Evolutionary conservation across 352 stramenopile genomes (phyloP).

Genomic region (Globisporangium nagaii): DNA sequence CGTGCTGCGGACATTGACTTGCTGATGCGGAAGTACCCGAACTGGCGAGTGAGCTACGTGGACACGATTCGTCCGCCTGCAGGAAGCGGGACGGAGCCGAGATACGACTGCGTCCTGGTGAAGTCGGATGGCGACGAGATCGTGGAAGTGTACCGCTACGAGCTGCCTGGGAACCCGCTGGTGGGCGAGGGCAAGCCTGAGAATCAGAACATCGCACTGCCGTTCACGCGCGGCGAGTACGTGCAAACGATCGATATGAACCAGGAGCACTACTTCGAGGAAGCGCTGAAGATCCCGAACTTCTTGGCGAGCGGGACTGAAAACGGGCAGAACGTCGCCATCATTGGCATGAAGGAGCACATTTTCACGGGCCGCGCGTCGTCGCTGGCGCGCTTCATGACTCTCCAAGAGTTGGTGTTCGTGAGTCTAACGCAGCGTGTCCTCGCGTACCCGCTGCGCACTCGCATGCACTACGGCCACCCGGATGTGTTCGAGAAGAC

Average conservation of each 20-base stretch:
- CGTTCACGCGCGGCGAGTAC: constrained; percentile 84
- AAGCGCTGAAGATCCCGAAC: constrained; percentile 87
- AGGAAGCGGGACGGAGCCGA: constrained; percentile 60
- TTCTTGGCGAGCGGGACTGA: constrained; percentile 73
- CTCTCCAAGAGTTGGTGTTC: constrained; percentile 83
- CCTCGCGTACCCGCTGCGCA: constrained; percentile 65
- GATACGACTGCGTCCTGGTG: constrained; percentile 77
- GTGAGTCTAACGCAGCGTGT: constrained; percentile 85
- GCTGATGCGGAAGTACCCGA: constrained; percentile 95
- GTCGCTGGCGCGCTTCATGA: constrained; percentile 85
- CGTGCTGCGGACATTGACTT: constrained; percentile 95
- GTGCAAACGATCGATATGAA: constrained; percentile 91
- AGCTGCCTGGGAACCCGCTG: constrained; percentile 76
- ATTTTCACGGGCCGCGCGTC: constrained; percentile 86
- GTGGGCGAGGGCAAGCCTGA: constrained; percentile 84
- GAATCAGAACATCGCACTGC: constrained; percentile 85
- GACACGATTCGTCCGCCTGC: constrained; percentile 72
- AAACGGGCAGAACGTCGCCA: constrained; percentile 62
- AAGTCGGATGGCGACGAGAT: constrained; percentile 84
- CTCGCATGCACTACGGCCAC: constrained; percentile 86
- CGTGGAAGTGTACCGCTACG: constrained; percentile 85
- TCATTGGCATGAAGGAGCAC: constrained; percentile 88
- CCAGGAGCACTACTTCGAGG: constrained; percentile 88
- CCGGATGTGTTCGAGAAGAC: constrained; percentile 87
- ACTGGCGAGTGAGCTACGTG: constrained; percentile 89